Base-by-base conservation (phyloP, 2,329 filamentous ascomycete species). In the Ilyonectria mors-panacis region DNA sequence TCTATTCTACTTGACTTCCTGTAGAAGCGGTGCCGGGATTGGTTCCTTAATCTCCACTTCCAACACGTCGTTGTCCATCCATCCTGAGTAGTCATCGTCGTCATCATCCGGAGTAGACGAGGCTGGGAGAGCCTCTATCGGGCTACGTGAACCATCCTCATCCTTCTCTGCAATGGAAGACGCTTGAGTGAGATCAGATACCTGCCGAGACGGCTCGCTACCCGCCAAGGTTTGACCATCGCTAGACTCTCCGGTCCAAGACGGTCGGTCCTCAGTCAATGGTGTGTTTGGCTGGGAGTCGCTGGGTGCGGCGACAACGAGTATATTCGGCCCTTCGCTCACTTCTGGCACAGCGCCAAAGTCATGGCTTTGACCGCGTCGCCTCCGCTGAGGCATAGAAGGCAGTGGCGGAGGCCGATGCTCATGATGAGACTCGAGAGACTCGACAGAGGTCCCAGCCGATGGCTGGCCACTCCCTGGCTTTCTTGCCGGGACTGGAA, bases 231-330 rank as follows among this genome's bases (percentile, higher is more conserved):
- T 70, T 42, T 66, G 65, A 44, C 67, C 66, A 50, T 67, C 67
- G 33, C 68, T 66, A 10, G 65, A 59, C 2, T 63, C 47, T 6
- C 59, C 63, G 1, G 58, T 60, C 73, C 71, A 76, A 4, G 68
- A 50, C 30, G 71, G 67, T 71, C 1, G 63, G 12, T 81, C 78
- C 21, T 85, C 85, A 8, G 75, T 78, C 6, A 81, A 71, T 1
- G 88, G 88, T 6, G 87, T 88, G 2, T 82, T 81, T 2, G 88
- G 88, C 66, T 88, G 86, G 4, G 89, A 92, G 67, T 92, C 90
- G 12, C 82, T 81, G 1, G 91, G 91, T 1, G 90, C 91, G 65
- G 88, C 87, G 13, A 93, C 89, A 17, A 93, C 87, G 5, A 93
- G 82, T 45, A 93, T 78, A 9, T 83, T 84, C 65, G 91, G 87